Base-by-base conservation (phyloP, 1,139 yeast genomes). In the Yamadazyma triangularis region DNA sequence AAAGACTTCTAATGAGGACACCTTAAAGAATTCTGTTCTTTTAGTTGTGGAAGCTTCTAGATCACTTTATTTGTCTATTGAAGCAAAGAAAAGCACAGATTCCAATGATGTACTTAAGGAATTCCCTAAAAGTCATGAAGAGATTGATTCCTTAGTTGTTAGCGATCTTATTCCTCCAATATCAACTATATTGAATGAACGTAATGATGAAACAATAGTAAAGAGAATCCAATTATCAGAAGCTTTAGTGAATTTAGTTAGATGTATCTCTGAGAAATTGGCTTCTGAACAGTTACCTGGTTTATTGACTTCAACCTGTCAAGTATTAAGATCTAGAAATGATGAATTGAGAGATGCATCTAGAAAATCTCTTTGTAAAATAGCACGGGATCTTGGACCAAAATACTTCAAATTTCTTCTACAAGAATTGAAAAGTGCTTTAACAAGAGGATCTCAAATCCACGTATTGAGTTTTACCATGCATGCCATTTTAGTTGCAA, bases 401-500 rank as follows among this genome's bases (percentile, higher is more conserved):
- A 58, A 60, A 25, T 89, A 88, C 52, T 64, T 91, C 36, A 70
- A 72, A 35, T 87, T 87, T 48, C 74, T 91, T 35, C 59, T 91
- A 21, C 74, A 74, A 38, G 97, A 91, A 51, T 69, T 93, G 49
- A 79, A 75, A 41, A 60, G 82, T 14, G 93, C 97, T 0, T 66
- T 91, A 34, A 72, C 83, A 7, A 73, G 94, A 48, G 98, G 98
- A 25, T 86, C 96, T 7, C 98, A 93, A 53, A 75, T 88, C 34
- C 99, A 93, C 58, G 89, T 93, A 36, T 73, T 93, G 49, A 88
- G 96, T 50, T 91, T 68, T 57, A 86, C 96, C 0, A 75, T 86
- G 9, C 96, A 91, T 54, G 67, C 79, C 27, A 60, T 91, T 27
- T 59, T 91, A 34, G 73, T 73, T 3, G 69, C 76, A 13, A 60